A percentile compares a stretch with the other conserved stretches of the same genome.
phyloP scores from a whole-genome alignment of 305 asterid genomes.

The Solanum hybrid region DNA sequence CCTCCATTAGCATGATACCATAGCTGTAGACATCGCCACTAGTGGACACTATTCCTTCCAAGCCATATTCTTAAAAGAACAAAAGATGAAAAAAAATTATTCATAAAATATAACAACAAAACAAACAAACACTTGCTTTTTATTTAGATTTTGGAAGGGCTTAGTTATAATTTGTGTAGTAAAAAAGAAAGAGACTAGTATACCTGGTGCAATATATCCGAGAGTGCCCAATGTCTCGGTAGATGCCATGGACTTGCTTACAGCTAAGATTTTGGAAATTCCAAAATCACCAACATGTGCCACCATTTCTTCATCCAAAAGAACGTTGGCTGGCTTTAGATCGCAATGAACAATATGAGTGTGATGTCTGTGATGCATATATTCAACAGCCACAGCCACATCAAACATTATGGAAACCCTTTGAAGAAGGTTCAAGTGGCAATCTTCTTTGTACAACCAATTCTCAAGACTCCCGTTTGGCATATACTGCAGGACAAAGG shows the following conservation, averaged over 20 bases:
- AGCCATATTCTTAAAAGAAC: neutral
- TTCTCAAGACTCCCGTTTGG: slow-evolving; percentile 1
- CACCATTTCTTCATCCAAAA: neutral
- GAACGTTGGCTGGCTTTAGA: neutral
- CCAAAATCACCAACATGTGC: neutral
- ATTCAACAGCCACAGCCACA: neutral
- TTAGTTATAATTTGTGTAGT: neutral
- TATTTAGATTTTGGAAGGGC: neutral
- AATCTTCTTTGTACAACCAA: neutral
- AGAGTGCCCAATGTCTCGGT: neutral
- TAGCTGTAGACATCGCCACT: neutral
- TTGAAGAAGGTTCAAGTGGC: neutral
- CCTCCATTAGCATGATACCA: neutral
- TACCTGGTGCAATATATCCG: neutral
- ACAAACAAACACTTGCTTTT: neutral
- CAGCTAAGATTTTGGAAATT: neutral
- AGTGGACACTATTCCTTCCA: neutral
- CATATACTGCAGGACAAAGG: neutral
- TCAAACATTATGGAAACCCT: neutral
- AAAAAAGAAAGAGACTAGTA: neutral
- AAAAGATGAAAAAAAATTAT: neutral
- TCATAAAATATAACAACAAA: neutral
- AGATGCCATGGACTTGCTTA: neutral
- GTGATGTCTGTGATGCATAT: neutral
- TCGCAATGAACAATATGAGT: neutral